Percentiles rank a stretch among this genome's conserved stretches.
These are phyloP conservation scores for Fraxinus sp. DNA, from an alignment of 305 asterid genomes.

Conservation along the genomic window DNA sequence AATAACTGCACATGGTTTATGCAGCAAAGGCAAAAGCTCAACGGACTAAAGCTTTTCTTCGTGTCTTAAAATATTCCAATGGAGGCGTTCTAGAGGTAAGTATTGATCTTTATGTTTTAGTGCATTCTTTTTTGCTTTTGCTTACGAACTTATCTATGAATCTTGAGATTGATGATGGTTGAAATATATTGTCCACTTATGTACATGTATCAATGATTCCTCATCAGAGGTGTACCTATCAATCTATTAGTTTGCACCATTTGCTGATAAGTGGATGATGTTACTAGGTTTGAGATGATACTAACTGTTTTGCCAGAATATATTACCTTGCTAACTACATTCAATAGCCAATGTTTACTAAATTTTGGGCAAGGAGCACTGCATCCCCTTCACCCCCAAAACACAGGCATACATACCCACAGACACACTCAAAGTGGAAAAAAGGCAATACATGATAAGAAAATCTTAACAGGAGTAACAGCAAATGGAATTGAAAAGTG, in stretches of 20 bases:
- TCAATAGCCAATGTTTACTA: not conserved
- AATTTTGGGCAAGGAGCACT: not conserved
- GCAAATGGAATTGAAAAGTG: not conserved
- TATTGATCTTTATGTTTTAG: conserved; percentile 4
- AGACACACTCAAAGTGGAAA: not conserved
- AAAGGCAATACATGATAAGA: not conserved
- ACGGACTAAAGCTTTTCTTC: conserved; percentile 73
- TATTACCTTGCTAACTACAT: not conserved
- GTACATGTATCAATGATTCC: not conserved
- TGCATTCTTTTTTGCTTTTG: not conserved
- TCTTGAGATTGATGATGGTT: not conserved
- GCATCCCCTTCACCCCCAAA: not conserved
- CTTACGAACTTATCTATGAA: not conserved
- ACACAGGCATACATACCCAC: not conserved
- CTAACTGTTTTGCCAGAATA: not conserved
- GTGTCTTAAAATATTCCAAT: conserved; percentile 78
- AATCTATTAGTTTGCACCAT: not conserved
- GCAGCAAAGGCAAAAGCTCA: conserved; percentile 78
- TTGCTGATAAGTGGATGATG: not conserved
- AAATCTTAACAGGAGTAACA: not conserved
- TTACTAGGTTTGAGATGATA: not conserved
- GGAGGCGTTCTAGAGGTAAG: conserved; percentile 93
- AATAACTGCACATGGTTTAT: conserved; percentile 23
- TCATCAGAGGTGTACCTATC: not conserved
- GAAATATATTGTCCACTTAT: not conserved